Conservation (phyloP, 2,329 filamentous ascomycete genomes). For the Diaporthe helianthi region DNA sequence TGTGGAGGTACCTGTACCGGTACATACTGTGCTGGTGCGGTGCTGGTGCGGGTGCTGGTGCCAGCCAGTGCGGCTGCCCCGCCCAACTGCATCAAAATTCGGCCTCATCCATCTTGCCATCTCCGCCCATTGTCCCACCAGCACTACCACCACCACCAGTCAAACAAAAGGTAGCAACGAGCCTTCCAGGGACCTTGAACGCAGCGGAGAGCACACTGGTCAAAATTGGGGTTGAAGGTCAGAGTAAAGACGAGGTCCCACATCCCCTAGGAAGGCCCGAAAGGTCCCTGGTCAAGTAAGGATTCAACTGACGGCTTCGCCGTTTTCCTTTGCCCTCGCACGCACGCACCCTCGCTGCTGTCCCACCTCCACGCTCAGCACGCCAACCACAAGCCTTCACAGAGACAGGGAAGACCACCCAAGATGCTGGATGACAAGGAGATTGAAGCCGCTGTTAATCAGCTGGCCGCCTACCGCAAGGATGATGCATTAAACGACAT, state of each 20-base stretch:
- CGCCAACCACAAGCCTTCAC: not conserved
- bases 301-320: constrained; percentile 11
- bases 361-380: not conserved
- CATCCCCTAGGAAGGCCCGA: constrained; percentile 11
- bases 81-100: constrained; percentile 13
- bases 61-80: constrained; percentile 1
- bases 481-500: constrained; percentile 38
- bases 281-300: constrained; percentile 26
- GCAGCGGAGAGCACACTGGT: constrained; percentile 13
- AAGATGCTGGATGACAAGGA: constrained; percentile 41
- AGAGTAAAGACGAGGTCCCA: not conserved
- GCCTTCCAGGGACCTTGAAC: constrained; percentile 20
- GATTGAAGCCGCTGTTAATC: constrained; percentile 39
- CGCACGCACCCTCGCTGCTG: not conserved
- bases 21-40: not conserved
- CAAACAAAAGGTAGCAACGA: not conserved
- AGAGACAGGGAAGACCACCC: not conserved
- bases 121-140: not conserved
- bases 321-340: not conserved
- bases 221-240: not conserved
- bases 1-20: too few species aligned
- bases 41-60: not conserved
- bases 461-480: constrained; percentile 44
- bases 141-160: not conserved
- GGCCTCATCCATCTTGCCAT: not conserved